Percentiles rank a stretch among this genome's conserved stretches.
Evolutionary conservation across 2,329 filamentous ascomycete species (phyloP).

Genomic region (Colletotrichum siamense): DNA sequence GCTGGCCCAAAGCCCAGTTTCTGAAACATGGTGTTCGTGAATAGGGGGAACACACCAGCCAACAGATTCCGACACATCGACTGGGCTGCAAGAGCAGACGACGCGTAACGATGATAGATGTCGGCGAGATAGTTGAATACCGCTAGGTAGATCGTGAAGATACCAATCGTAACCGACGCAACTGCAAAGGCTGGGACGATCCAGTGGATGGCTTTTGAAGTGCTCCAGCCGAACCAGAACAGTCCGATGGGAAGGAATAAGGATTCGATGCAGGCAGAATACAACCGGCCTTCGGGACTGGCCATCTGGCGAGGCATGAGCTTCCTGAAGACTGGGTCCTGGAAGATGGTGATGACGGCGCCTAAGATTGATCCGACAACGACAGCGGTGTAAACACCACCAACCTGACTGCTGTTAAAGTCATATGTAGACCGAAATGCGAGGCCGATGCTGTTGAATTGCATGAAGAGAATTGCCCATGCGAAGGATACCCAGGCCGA

Average conservation of each 20-base stretch:
- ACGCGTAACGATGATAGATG: constrained; percentile 70
- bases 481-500: constrained; percentile 74
- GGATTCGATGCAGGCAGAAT: constrained; percentile 68
- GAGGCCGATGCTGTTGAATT: constrained; percentile 62
- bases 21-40: constrained; percentile 54
- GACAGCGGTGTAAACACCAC: constrained; percentile 63
- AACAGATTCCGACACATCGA: constrained; percentile 71
- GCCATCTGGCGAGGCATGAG: constrained; percentile 36
- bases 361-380: constrained; percentile 49
- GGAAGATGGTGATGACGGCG: constrained; percentile 58
- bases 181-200: constrained; percentile 68
- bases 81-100: constrained; percentile 70
- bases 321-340: constrained; percentile 62
- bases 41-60: constrained; percentile 66
- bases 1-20: constrained; percentile 64
- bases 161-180: constrained; percentile 68
- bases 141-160: constrained; percentile 72
- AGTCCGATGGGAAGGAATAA: constrained; percentile 67
- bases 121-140: constrained; percentile 75
- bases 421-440: constrained; percentile 67
- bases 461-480: constrained; percentile 73
- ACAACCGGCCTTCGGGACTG: constrained; percentile 65
- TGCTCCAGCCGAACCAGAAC: constrained; percentile 75
- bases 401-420: constrained; percentile 65
- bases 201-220: constrained; percentile 59